A percentile compares a stretch with the other conserved stretches of the same genome.
Conservation (phyloP, 148 eudicot species). For the Fagopyrum esculentum region DNA sequence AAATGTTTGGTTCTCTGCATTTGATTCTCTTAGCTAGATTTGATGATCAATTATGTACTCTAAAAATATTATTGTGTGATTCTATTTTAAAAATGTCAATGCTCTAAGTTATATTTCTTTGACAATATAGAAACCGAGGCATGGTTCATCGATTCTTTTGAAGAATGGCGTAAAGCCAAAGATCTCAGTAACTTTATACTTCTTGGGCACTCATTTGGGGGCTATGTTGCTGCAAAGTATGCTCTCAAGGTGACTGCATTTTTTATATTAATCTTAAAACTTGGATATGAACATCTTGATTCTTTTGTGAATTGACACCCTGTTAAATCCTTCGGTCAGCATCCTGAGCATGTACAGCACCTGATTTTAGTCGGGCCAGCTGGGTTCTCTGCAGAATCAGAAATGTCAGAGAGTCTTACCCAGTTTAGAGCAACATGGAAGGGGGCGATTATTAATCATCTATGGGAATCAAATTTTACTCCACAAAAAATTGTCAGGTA, state of each 20-base stretch:
- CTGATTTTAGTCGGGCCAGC: constrained; percentile 91
- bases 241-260: constrained; percentile 62
- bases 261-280: constrained; percentile 12
- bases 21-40: not conserved
- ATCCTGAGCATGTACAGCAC: constrained; percentile 88
- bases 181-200: constrained; percentile 69
- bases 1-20: not conserved
- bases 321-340: constrained; percentile 35
- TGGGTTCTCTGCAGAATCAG: constrained; percentile 67
- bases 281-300: not conserved
- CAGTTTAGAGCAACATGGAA: constrained; percentile 81
- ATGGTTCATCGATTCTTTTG: constrained; percentile 92
- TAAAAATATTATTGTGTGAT: not conserved
- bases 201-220: constrained; percentile 98
- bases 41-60: not conserved
- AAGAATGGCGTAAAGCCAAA: constrained; percentile 93
- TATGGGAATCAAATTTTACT: constrained; percentile 97
- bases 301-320: not conserved
- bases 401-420: constrained; percentile 55
- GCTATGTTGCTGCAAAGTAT: constrained; percentile 91
- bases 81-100: not conserved
- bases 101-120: not conserved
- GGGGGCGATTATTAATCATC: constrained; percentile 79
- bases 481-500: constrained; percentile 86
- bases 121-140: constrained; percentile 81